Evolutionary conservation across 345 rosid genomes (phyloP).

Genomic region (Rubroshorea leprosula): DNA sequence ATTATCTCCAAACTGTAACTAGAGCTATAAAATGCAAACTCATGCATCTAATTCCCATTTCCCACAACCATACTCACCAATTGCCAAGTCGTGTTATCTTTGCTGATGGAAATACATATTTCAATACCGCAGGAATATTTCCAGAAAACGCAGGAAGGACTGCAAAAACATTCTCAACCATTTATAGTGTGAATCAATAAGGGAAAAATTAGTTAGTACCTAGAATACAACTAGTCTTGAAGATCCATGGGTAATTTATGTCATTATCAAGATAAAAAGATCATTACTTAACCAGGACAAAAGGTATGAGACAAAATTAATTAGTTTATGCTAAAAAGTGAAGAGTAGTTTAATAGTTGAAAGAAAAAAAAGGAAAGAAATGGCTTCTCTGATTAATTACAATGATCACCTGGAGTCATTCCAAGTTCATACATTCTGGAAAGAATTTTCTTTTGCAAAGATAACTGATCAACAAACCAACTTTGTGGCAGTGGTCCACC

Average conservation of each 20-base stretch:
- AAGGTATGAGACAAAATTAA: too few species aligned
- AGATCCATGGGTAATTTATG: not conserved
- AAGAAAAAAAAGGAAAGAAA: constrained; percentile 6
- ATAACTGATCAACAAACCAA: constrained; percentile 58
- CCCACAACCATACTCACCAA: constrained; percentile 37
- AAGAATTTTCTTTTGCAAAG: constrained; percentile 57
- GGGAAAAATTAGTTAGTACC: not conserved
- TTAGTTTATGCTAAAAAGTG: not conserved
- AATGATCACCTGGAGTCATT: constrained; percentile 59
- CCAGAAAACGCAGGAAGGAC: constrained; percentile 80
- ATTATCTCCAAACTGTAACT: constrained; percentile 5
- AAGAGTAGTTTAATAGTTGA: not conserved
- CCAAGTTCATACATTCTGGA: constrained; percentile 63
- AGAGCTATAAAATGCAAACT: constrained; percentile 10
- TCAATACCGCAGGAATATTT: constrained; percentile 55
- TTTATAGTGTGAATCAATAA: constrained; percentile 8
- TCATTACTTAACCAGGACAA: not conserved
- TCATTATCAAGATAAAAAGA: too few species aligned
- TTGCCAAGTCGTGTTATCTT: constrained; percentile 61
- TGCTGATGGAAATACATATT: constrained; percentile 51
- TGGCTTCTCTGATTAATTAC: constrained; percentile 1
- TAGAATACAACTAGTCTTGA: not conserved
- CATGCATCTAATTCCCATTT: constrained; percentile 5
- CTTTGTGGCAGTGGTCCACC: constrained; percentile 70
- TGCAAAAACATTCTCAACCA: constrained; percentile 25